phyloP scores from a whole-genome alignment of 2,329 filamentous ascomycete genomes.

The Trichophyton rubrum region DNA sequence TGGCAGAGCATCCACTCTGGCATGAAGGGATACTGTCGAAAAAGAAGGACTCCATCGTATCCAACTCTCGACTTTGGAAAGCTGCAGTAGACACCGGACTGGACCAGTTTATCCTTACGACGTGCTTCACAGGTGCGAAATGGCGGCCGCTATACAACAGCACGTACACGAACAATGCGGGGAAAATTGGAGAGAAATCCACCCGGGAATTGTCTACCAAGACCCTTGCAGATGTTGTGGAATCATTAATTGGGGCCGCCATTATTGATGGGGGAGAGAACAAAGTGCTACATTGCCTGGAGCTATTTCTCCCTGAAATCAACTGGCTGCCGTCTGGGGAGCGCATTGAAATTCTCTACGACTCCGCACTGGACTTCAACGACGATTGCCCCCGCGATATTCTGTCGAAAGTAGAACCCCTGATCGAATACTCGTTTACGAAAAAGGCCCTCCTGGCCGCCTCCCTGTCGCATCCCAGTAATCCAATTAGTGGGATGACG shows the following conservation, averaged over 20 bases:
- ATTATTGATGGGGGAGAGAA: conserved; percentile 55
- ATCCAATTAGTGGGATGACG: conserved; percentile 37
- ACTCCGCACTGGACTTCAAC: conserved; percentile 26
- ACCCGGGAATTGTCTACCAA: conserved; percentile 54
- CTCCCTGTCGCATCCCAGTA: conserved; percentile 67
- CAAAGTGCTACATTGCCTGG: conserved; percentile 52
- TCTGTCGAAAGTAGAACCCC: conserved; percentile 41
- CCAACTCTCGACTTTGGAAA: conserved; percentile 59
- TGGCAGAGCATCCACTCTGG: conserved; percentile 48
- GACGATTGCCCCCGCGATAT: conserved; percentile 31
- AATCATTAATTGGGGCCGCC: conserved; percentile 68
- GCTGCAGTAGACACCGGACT: conserved; percentile 53
- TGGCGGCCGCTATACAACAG: conserved; percentile 57
- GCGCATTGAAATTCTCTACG: conserved; percentile 35
- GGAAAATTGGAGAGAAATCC: conserved; percentile 12
- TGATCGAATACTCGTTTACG: conserved; percentile 60
- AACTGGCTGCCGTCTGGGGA: conserved; percentile 40
- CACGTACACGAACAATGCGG: conserved; percentile 25
- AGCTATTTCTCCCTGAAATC: conserved; percentile 51
- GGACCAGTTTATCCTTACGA: conserved; percentile 59
- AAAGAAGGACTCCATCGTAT: conserved; percentile 57
- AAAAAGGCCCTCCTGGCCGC: conserved; percentile 60
- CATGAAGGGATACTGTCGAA: conserved; percentile 64
- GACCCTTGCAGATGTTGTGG: conserved; percentile 73
- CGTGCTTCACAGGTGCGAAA: conserved; percentile 53